A percentile compares a stretch with the other conserved stretches of the same genome.
Evolutionary conservation across 1,284 basidiomycete genomes (phyloP).

Genomic region (Trichosporon ovoides): DNA sequence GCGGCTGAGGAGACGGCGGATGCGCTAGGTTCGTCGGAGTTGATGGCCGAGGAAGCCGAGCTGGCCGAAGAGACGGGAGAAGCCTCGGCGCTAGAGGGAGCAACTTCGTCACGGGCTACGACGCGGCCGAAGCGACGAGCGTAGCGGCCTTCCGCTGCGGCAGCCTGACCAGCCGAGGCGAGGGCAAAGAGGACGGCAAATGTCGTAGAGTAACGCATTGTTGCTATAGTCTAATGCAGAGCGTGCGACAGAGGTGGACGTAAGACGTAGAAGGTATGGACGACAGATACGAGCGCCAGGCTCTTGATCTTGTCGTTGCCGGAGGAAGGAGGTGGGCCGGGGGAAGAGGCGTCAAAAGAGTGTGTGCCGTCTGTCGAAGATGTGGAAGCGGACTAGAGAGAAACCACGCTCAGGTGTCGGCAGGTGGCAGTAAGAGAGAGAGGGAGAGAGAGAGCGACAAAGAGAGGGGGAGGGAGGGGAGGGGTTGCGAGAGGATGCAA

Average conservation of each 20-base stretch:
- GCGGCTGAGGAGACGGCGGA: not conserved
- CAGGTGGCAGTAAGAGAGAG: not conserved
- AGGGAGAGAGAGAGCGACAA: not conserved
- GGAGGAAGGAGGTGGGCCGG: not conserved
- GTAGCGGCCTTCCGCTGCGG: conserved; percentile 12
- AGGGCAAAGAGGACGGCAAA: conserved; percentile 18
- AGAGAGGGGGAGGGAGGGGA: not conserved
- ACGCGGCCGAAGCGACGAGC: conserved; percentile 5
- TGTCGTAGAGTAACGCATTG: conserved; percentile 17
- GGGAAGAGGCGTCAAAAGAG: conserved; percentile 8
- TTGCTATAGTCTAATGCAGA: not conserved
- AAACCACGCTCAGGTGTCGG: not conserved
- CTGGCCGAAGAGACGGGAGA: not conserved
- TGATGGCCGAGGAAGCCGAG: not conserved
- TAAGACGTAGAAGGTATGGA: not conserved
- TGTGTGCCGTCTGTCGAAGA: conserved; percentile 8
- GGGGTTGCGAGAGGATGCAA: not conserved
- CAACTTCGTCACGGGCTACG: not conserved
- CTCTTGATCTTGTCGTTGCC: not conserved
- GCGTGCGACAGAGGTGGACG: not conserved
- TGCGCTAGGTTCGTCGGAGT: not conserved
- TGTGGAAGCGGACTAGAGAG: not conserved
- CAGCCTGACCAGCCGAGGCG: conserved; percentile 18
- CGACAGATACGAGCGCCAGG: not conserved
- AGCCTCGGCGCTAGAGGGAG: not conserved